Evolutionary conservation across 73 alveolate genomes (phyloP).

Genomic region (Blepharisma stoltei): DNA sequence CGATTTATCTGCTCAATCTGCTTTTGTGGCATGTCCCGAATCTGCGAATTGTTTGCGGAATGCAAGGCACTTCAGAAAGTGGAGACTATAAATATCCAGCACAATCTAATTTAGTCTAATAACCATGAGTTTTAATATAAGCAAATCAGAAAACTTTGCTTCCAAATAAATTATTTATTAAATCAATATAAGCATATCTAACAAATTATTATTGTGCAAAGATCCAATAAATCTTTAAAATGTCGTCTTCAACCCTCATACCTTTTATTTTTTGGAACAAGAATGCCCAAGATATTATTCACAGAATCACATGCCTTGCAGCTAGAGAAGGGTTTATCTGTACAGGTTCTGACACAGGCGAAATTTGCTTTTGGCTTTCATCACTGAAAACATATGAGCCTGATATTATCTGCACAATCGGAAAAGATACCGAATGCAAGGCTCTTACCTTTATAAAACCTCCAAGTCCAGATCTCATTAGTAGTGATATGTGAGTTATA

Average conservation of each 20-base stretch:
- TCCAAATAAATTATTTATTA: no score
- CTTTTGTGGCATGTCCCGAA: no score
- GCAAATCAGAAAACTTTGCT: no score
- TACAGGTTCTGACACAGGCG: constrained; percentile 18
- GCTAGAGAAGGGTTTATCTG: not conserved
- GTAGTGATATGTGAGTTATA: constrained; percentile 28
- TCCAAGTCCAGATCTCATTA: constrained; percentile 14
- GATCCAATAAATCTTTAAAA: no score
- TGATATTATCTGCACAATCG: not conserved
- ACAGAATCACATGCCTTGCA: not conserved
- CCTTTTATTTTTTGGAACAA: constrained; percentile 28
- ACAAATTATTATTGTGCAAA: no score
- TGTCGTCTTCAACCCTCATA: not conserved
- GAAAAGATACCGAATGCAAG: not conserved
- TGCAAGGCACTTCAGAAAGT: no score
- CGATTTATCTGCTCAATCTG: no score
- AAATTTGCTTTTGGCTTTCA: not conserved
- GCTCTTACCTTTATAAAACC: not conserved
- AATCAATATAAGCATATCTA: no score
- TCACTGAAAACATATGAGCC: not conserved
- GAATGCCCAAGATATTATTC: not conserved
- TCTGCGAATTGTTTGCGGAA: no score
- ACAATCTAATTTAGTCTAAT: no score
- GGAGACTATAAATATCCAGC: no score
- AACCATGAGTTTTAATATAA: no score